phyloP scores from a whole-genome alignment of 768 basidiomycete species.

The Mycena vulgaris region DNA sequence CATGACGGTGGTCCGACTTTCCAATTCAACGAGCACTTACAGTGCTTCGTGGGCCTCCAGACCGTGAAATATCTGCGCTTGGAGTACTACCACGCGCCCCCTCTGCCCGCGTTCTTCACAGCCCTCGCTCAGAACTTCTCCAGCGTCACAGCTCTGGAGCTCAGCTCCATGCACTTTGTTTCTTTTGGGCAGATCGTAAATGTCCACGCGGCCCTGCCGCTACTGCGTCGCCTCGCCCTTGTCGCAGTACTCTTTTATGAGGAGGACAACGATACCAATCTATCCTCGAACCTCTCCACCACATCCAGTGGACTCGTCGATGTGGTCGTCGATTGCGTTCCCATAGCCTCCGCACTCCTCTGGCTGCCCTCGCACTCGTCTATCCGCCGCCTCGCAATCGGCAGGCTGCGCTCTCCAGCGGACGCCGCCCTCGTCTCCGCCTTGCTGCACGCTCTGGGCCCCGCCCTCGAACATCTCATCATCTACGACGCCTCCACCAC shows the following conservation, averaged over 20 bases:
- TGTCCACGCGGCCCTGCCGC: background rate
- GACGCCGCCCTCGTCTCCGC: background rate
- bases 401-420: background rate
- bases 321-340: background rate
- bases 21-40: slow-evolving; percentile 21
- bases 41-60: background rate
- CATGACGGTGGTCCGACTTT: background rate
- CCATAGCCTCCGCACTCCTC: background rate
- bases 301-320: background rate
- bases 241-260: background rate
- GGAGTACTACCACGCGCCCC: background rate
- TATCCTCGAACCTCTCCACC: background rate
- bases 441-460: background rate
- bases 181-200: slow-evolving; percentile 12
- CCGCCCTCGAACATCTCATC: slow-evolving; percentile 10
- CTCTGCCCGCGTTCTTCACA: background rate
- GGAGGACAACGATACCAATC: background rate
- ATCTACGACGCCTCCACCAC: background rate
- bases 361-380: slow-evolving; percentile 4
- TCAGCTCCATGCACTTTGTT: slow-evolving; percentile 1
- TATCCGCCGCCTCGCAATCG: slow-evolving; percentile 22
- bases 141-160: slow-evolving; percentile 11
- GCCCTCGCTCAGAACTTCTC: slow-evolving; percentile 8
- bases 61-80: slow-evolving; percentile 14
- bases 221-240: slow-evolving; percentile 12